Conservation (phyloP, 768 basidiomycete species). For the Trametes maxima region DNA sequence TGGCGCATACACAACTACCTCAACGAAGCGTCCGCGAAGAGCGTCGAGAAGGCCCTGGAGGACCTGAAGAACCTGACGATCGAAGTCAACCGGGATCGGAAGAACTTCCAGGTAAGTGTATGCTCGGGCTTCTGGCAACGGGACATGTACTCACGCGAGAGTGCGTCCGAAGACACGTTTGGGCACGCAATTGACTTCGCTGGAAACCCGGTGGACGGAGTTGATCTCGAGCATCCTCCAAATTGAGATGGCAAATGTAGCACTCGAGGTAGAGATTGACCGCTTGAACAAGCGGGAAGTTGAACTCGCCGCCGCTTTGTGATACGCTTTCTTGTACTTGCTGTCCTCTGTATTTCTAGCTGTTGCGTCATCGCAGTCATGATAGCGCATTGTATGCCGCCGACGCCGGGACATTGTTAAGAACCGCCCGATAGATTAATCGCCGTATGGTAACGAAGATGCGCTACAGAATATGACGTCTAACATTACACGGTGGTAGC, state of each 20-base stretch:
- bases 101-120: conserved; percentile 73
- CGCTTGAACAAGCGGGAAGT: conserved; percentile 59
- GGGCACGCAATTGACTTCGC: conserved; percentile 74
- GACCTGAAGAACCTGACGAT: conserved; percentile 77
- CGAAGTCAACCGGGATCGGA: conserved; percentile 85
- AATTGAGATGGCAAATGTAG: conserved; percentile 93
- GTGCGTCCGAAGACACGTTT: conserved; percentile 58
- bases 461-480: conserved; percentile 4
- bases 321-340: not conserved
- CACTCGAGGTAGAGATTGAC: conserved; percentile 80
- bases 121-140: not conserved
- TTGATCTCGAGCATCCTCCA: conserved; percentile 88
- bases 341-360: conserved; percentile 20
- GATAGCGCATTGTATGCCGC: not conserved
- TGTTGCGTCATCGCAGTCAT: not conserved
- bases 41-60: conserved; percentile 72
- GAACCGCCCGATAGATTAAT: conserved; percentile 9
- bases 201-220: conserved; percentile 93
- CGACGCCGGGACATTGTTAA: conserved; percentile 20
- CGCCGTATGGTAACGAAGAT: conserved; percentile 4
- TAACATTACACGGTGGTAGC: conserved; percentile 1
- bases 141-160: not conserved
- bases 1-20: conserved; percentile 93
- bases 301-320: conserved; percentile 51
- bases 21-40: conserved; percentile 74